Evolutionary conservation across 2,329 filamentous ascomycete genomes (phyloP), one percentile per base, ranked within the genome.

Genomic region (Aspergillus ochraceoroseus): DNA sequence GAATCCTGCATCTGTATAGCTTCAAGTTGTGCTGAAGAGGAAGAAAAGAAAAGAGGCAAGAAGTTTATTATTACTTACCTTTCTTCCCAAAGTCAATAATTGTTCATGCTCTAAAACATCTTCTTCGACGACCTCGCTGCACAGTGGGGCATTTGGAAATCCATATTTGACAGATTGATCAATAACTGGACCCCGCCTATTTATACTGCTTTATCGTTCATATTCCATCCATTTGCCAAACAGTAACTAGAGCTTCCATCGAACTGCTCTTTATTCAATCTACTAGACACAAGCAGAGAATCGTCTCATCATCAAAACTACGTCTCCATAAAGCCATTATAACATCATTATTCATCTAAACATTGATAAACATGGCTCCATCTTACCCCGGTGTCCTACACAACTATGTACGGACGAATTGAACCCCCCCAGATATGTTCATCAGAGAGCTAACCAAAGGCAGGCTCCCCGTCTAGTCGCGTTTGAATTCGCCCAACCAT

Each of bases 381-480:
- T 60, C 58, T 5, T 47, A 62, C 23, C 41, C 48, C 7, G 63
- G 63, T 19, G 47, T 61, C 12, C 53, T 66, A 4, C 63, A 66
- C 38, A 52, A 64, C 53, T 66, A 64, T 53, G 64, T 65, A 63
- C 41, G 51, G 34, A 29, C 8, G n/a, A n/a, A n/a, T n/a, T 27
- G 19, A 7, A 25, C 27, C 31, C 15, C 12, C n/a, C n/a, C n/a
- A n/a, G n/a, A n/a, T n/a, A n/a, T n/a, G n/a, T n/a, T n/a, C n/a
- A n/a, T n/a, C n/a, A n/a, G n/a, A n/a, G n/a, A 19, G 26, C 14
- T 37, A 35, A 34, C 19, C 26, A 22, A 22, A 42, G 34, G 13
- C 46, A 69, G 67, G 57, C 66, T 37, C 55, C 60, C 26, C 56
- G 53, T 22, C 59, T 70, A 11, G 59, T 63, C 27, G 61, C 66